Conservation (phyloP, 257 asterid species). For the Solanum lycopersicoides region DNA sequence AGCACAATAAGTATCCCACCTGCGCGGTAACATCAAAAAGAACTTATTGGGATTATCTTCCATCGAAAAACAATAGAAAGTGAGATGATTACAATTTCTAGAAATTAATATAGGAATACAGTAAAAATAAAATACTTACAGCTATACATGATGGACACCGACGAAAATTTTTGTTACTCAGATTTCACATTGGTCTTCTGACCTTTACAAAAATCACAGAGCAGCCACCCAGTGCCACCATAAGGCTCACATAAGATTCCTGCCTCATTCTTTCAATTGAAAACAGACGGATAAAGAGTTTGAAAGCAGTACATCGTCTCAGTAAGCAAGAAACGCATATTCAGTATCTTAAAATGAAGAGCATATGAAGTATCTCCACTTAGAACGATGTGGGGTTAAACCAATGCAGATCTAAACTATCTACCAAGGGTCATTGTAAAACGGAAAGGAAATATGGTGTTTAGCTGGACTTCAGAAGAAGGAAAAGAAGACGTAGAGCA, state of each 20-base stretch:
- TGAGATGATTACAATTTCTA: neutral
- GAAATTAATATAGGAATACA: neutral
- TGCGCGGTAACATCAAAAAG: slow-evolving; percentile 13
- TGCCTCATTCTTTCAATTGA: no score
- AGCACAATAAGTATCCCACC: slow-evolving; percentile 60
- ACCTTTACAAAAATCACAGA: slow-evolving; percentile 72
- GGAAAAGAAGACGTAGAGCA: no score
- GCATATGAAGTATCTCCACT: neutral
- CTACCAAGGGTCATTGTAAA: neutral
- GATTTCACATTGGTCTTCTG: slow-evolving; percentile 54
- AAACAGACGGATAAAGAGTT: no score
- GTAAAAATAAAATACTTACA: slow-evolving; percentile 27
- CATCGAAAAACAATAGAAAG: neutral
- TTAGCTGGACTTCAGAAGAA: no score
- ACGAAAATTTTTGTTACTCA: slow-evolving; percentile 44
- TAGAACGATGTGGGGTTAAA: neutral
- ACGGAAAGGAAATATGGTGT: neutral
- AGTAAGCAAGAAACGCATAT: neutral
- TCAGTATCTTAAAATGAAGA: neutral
- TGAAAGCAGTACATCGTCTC: no score
- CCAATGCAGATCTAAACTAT: neutral
- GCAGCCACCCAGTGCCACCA: slow-evolving; percentile 59
- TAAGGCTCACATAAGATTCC: slow-evolving; percentile 44
- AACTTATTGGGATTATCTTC: neutral
- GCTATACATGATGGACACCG: slow-evolving; percentile 77